Evolutionary conservation across 208 protist species (phyloP), one percentile per base, ranked within the genome.

Genomic region (Crithidia brevicula): DNA sequence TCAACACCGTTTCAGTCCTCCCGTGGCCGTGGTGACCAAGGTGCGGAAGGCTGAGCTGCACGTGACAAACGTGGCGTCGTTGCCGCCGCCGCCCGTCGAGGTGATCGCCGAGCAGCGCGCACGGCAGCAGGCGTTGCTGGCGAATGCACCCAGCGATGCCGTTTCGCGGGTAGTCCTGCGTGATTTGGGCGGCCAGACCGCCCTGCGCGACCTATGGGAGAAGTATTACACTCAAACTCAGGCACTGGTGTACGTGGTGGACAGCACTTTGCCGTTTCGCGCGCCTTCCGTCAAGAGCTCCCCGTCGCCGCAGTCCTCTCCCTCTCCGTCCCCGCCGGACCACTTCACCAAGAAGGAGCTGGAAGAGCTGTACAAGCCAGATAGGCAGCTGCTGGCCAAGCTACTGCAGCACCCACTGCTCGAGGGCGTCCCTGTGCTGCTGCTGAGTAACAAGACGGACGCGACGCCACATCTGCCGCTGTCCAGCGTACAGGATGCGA

Each of bases 161-260:
- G 50, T 62, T 10, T 90, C 85, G 46, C 65, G 64, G 28, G 79
- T 95, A 27, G 72, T 78, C 27, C 86, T 99, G 50, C 99, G 98
- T 93, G 98, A 99, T 72, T 91, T 99, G 23, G 93, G 93, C 43
- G 98, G 98, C 7, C 95, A 98, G 76, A 77, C 93, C 61, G 96
- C 91, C 34, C 88, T 99, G 58, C 92, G 93, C 9, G 77, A 86
- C 16, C 74, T 99, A 31, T 99, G 98, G 98, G 82, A 86, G 27
- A 96, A 98, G 72, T 99, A 99, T 82, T 99, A 96, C 82, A 73
- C 89, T 11, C 86, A 93, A 56, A 98, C 91, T 22, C 76, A 98
- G 59, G 96, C 69, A 7, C 50, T 99, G 9, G 92, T 99, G 22
- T 98, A 96, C 73, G 90, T 99, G 25, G 81, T 98, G n/a, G 97